Percentiles rank a stretch among this genome's conserved stretches.
phyloP scores from a whole-genome alignment of 495 filamentous ascomycete genomes.

The Aspergillus diversus region DNA sequence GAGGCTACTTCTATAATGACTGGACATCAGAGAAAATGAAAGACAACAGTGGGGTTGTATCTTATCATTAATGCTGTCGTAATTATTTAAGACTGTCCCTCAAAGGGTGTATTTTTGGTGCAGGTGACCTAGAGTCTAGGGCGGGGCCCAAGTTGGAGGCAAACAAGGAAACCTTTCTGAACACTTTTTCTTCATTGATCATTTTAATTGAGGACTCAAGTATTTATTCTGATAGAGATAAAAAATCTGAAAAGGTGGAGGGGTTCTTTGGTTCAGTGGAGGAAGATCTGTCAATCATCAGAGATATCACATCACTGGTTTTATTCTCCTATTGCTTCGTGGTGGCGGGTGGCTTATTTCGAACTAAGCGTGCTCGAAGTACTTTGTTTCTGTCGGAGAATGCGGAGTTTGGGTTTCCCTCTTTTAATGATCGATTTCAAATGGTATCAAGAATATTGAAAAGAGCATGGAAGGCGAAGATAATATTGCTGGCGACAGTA shows the following conservation, averaged over 20 bases:
- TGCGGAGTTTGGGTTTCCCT: no score
- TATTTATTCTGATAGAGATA: background rate
- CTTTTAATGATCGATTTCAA: no score
- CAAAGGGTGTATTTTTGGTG: slow-evolving; percentile 6
- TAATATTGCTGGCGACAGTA: background rate
- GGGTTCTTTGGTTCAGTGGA: background rate
- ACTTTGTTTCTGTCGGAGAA: background rate
- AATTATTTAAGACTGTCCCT: background rate
- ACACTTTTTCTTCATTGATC: slow-evolving; percentile 1
- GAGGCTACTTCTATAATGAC: no score
- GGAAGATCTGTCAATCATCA: slow-evolving; percentile 25
- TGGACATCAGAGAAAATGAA: background rate
- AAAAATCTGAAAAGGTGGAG: background rate
- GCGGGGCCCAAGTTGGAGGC: slow-evolving; percentile 17
- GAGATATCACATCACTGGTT: slow-evolving; percentile 25
- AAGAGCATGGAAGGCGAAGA: background rate
- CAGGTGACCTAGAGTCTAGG: slow-evolving; percentile 25
- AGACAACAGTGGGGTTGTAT: background rate
- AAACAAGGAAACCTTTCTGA: slow-evolving; percentile 5
- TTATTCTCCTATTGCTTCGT: slow-evolving; percentile 29
- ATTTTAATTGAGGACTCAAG: background rate
- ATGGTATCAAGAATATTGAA: background rate
- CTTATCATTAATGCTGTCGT: background rate
- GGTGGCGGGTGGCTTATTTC: slow-evolving; percentile 24
- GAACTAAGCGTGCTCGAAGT: slow-evolving; percentile 16